Evolutionary conservation across 1,284 basidiomycete species (phyloP), one percentile per base, ranked within the genome.

Genomic region (Afroboletus lepidellus): DNA sequence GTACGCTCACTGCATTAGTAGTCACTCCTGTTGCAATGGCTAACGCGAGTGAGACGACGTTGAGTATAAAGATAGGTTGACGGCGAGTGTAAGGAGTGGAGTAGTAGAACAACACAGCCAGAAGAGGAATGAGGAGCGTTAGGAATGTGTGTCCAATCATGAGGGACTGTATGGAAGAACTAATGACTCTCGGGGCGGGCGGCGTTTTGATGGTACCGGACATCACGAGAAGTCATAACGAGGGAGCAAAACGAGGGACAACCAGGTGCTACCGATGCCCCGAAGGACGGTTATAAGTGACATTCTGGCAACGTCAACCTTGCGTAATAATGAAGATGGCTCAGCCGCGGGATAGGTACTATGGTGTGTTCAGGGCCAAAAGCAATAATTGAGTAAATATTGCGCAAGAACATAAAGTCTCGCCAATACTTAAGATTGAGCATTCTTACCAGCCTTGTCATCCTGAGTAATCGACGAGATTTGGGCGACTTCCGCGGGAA

Each of bases 11-110:
- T 8, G 16, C 29, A 39, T 61, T 57, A 1, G 18, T 11, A 30
- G 43, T 24, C 9, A 54, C 5, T 13, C 51, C 53, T 18, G 30
- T 39, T 6, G 37, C 6, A 15, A 64, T 24, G 16, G 53, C 61
- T 16, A 62, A 16, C 2, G 30, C 3, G 29, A 56, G 20, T 12
- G 45, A 24, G 29, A 51, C 5, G 15, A 58, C 48, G 27, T 66
- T 66, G 18, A 66, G 54, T 13, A 60, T 55, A 21, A 69, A 67
- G 18, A 66, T 67, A 12, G 61, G 63, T 11, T 48, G 51, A n/a
- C 60, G 55, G 3, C 65, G 57, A 20, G 51, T 46, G 27, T 44
- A 36, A 7, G 59, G 48, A 16, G 60, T 69, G 11, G 67, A 67
- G 24, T 64, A 57, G 16, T 59, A 57, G 47, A 67, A 58, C 16